Evolutionary conservation across 495 filamentous ascomycete species (phyloP).

Genomic region (Xylaria telfairii): DNA sequence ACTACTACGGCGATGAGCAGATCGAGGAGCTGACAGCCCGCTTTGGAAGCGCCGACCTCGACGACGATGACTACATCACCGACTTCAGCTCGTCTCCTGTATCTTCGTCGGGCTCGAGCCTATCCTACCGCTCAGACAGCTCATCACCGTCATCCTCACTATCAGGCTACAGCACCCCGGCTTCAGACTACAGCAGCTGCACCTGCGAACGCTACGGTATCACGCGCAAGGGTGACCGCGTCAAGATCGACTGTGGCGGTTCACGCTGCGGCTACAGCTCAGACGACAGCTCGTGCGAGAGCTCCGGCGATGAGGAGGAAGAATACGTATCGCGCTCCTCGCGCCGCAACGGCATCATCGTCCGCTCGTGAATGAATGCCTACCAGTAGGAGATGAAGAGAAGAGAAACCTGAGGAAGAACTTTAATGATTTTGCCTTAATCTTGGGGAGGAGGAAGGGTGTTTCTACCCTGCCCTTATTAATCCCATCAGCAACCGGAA

Average conservation of each 20-base stretch:
- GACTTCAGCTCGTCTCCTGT: conserved; percentile 63
- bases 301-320: conserved; percentile 60
- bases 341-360: conserved; percentile 79
- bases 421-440: conserved; percentile 22
- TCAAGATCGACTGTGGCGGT: conserved; percentile 94
- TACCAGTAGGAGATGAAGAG: conserved; percentile 31
- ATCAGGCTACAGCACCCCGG: conserved; percentile 69
- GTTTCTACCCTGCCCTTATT: conserved; percentile 14
- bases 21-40: conserved; percentile 76
- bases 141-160: conserved; percentile 74
- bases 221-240: conserved; percentile 86
- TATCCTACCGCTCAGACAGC: conserved; percentile 79
- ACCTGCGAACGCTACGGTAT: conserved; percentile 95
- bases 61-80: conserved; percentile 68
- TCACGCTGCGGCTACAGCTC: conserved; percentile 79
- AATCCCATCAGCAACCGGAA: conserved; percentile 31
- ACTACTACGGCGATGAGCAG: conserved; percentile 69
- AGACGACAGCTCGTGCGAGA: conserved; percentile 59
- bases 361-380: conserved; percentile 54
- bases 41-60: conserved; percentile 74
- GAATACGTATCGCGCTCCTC: conserved; percentile 65
- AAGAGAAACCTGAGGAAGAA: conserved; percentile 30
- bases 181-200: conserved; percentile 65
- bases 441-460: conserved; percentile 12
- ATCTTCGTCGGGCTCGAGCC: conserved; percentile 74